Percentiles rank a stretch among this genome's conserved stretches.
Conservation (phyloP, 441 rosid genomes). For the Erysimum cheiri region DNA sequence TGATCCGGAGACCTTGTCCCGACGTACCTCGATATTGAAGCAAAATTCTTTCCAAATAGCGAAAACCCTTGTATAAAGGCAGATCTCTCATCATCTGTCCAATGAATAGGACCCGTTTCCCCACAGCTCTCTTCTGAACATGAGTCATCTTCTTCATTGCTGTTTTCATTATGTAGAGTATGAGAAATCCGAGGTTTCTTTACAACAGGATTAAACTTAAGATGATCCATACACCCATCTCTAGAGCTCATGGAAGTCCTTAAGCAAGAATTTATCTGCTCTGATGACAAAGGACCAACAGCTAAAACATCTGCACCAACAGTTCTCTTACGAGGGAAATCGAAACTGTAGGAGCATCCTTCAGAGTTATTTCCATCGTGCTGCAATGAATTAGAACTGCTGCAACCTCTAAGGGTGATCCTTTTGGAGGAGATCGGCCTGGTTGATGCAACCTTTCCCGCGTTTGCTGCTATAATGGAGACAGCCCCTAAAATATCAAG, state of each 20-base stretch:
- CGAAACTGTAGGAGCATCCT: slow-evolving; percentile 58
- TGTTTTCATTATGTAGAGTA: slow-evolving; percentile 52
- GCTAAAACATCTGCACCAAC: slow-evolving; percentile 88
- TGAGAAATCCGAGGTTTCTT: slow-evolving; percentile 66
- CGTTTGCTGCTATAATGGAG: slow-evolving; percentile 80
- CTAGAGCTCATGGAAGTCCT: slow-evolving; percentile 71
- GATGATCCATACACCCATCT: slow-evolving; percentile 55
- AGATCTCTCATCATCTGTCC: slow-evolving; percentile 95
- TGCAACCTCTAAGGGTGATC: slow-evolving; percentile 52
- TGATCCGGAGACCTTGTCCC: slow-evolving; percentile 82
- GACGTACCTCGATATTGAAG: slow-evolving; percentile 63
- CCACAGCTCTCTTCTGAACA: slow-evolving; percentile 95
- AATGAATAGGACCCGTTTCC: slow-evolving; percentile 79
- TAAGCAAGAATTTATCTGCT: slow-evolving; percentile 87
- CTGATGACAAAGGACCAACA: slow-evolving; percentile 86
- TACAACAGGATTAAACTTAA: slow-evolving; percentile 55
- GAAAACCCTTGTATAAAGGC: slow-evolving; percentile 75
- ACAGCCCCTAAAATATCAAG: slow-evolving; percentile 83
- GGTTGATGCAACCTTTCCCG: slow-evolving; percentile 53
- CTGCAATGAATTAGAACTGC: slow-evolving; percentile 54
- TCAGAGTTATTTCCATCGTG: slow-evolving; percentile 54
- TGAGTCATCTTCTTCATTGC: slow-evolving; percentile 76
- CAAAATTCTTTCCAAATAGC: slow-evolving; percentile 86
- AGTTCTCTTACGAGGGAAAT: slow-evolving; percentile 70
- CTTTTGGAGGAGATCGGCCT: slow-evolving; percentile 50